Evolutionary conservation across 345 rosid species (phyloP), one percentile per base, ranked within the genome.

Genomic region (Mercurialis annua): DNA sequence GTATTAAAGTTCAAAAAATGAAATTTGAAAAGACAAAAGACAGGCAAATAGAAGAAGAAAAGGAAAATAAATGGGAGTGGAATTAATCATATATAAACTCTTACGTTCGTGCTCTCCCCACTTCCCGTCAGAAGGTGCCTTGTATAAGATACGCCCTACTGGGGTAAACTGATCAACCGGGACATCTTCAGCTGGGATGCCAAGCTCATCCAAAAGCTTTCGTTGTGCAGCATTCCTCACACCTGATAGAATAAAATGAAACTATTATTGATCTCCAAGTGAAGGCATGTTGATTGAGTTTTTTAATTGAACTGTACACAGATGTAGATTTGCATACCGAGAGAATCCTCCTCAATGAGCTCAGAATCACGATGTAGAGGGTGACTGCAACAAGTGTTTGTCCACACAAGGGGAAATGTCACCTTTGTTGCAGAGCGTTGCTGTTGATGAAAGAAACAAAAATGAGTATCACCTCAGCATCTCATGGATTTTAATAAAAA

Each of bases 91-190:
- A 64, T 48, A 12, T 50, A 50, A 69, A 51, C 34, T 18, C 56
- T 80, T 85, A 93, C 99, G 86, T 87, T 93, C 96, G 68, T 93
- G 99, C 81, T 93, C 97, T 49, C 97, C 98, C 97, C 98, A 93
- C 72, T 87, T 89, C 64, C 97, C 97, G 71, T 90, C 99, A 51
- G 97, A 93, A 80, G 98, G 92, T 49, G 97, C 97, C 85, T 90
- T 93, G 82, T 93, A 93, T 29, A 87, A 88, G 1, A 90, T 87
- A 52, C 98, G 90, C n/a, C 90, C 86, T 57, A 93, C 70, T 0
- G 92, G 73, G 54, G 65, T 82, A 71, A 95, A 95, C 56, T 95
- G 81, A 74, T 95, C 96, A 5, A 90, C 93, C 1, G 98, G 97
- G 56, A 92, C 85, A 75, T 91, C 98, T 73, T 81, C 89, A 59